These are phyloP conservation scores for Colletotrichum sp. DNA, from an alignment of 2,329 filamentous ascomycete genomes.

Conservation along the genomic window DNA sequence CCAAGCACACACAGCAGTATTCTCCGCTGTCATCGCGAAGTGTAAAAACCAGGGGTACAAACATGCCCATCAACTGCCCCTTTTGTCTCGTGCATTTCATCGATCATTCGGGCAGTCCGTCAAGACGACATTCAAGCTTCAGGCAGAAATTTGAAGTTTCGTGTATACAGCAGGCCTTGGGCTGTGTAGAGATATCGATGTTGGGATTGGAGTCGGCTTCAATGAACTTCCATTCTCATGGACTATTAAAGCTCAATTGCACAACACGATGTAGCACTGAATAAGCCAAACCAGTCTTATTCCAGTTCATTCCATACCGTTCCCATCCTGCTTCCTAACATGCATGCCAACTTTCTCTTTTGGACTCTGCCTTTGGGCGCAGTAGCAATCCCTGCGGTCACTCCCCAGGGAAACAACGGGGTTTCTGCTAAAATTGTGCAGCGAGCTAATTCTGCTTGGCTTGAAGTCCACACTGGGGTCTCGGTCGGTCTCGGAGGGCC, in stretches of 20 bases:
- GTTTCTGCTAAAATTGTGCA: neutral
- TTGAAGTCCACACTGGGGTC: neutral
- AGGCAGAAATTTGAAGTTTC: neutral
- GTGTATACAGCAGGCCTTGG: neutral
- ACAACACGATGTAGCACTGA: neutral
- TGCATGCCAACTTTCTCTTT: neutral
- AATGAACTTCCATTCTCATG: neutral
- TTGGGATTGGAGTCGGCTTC: neutral
- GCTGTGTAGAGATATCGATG: neutral
- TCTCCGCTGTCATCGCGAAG: neutral
- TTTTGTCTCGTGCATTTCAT: neutral
- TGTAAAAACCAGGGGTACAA: neutral
- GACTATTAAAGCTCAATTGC: neutral
- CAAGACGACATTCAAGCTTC: neutral
- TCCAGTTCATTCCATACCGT: neutral
- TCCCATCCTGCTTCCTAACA: neutral
- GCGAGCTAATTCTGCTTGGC: neutral
- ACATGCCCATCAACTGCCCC: neutral
- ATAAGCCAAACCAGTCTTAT: neutral
- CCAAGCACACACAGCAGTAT: neutral
- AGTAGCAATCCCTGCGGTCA: neutral
- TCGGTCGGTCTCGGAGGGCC: neutral
- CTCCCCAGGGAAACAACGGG: neutral
- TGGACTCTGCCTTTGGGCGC: neutral
- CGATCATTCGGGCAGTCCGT: neutral